A percentile compares a stretch with the other conserved stretches of the same genome.
These are phyloP conservation scores for Fonsecaea monophora DNA, from an alignment of 2,329 filamentous ascomycete species.

Conservation along the genomic window DNA sequence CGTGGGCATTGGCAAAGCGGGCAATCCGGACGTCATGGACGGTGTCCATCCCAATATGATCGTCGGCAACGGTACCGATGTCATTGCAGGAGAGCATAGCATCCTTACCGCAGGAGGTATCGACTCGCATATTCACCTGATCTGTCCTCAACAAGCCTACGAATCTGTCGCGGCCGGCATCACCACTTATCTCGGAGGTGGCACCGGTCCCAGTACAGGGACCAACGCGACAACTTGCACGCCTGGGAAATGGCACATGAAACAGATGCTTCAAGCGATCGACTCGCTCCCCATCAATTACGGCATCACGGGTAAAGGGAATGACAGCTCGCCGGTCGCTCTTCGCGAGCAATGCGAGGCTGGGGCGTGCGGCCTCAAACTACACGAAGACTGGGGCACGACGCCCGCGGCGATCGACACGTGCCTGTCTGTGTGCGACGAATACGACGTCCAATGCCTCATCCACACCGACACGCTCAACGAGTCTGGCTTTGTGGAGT, in stretches of 20 bases:
- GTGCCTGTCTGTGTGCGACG: slow-evolving; percentile 84
- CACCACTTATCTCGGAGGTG: slow-evolving; percentile 88
- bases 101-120: slow-evolving; percentile 91
- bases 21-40: slow-evolving; percentile 97
- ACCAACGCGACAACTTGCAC: slow-evolving; percentile 94
- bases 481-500: slow-evolving; percentile 95
- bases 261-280: slow-evolving; percentile 86
- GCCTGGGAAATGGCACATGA: slow-evolving; percentile 80
- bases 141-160: slow-evolving; percentile 88
- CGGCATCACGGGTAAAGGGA: slow-evolving; percentile 92
- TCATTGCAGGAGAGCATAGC: slow-evolving; percentile 86
- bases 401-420: slow-evolving; percentile 91
- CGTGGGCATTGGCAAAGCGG: slow-evolving; percentile 88
- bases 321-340: slow-evolving; percentile 74
- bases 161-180: slow-evolving; percentile 85
- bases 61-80: slow-evolving; percentile 86
- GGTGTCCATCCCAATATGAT: slow-evolving; percentile 79
- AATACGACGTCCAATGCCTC: slow-evolving; percentile 88
- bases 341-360: slow-evolving; percentile 81
- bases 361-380: slow-evolving; percentile 86
- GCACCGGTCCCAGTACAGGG: slow-evolving; percentile 89
- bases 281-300: slow-evolving; percentile 84
- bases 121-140: slow-evolving; percentile 91
- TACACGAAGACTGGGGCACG: slow-evolving; percentile 95
- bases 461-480: slow-evolving; percentile 97